Evolutionary conservation across 192 early-diverging fungal species (phyloP), one percentile per base, ranked within the genome.

Genomic region (Thamnidium elegans): DNA sequence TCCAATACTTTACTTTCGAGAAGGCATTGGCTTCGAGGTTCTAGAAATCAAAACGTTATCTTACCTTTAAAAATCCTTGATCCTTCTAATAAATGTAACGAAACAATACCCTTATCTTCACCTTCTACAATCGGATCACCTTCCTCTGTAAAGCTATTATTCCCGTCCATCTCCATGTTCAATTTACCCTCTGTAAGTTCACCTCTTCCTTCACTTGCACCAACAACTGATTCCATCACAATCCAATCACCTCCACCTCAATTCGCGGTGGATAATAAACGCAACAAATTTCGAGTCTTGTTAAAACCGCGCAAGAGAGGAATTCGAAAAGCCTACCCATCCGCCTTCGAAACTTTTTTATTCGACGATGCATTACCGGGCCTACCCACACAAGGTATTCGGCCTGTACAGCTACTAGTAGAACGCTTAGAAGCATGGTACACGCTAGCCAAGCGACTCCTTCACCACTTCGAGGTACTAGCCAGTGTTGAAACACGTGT

Each of bases 401-500:
- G 56, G n/a, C 68, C 68, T 6, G 62, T 70, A 8, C 42, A 63
- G 30, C 14, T 63, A 7, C 19, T 70, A 43, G 23, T 70, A 7
- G 62, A 70, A 50, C 47, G 68, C 20, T 45, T 70, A 11, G 62
- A 70, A 21, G 60, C 68, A 42, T 70, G 68, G 68, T 62, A 63
- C 17, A 4, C 39, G n/a, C 11, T 70, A 13, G 15, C 55, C 0
- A 63, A 52, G 20, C 46, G 68, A 34, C n/a, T 70, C 2, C 34
- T 63, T 34, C 51, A 70, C 17, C 58, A 70, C 21, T 62, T 70
- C 14, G 50, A 55, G n/a, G 45, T 58, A 13, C 36, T 64, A 10
- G 61, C 62, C 11, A 36, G 23, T n/a, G 61, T 63, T 1, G 68
- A 70, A 44, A 50, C 44, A 8, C 20, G 13, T 3, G 62, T 70